Conservation (phyloP, 2,329 filamentous ascomycete genomes). For the Trematosphaeria pertusa region DNA sequence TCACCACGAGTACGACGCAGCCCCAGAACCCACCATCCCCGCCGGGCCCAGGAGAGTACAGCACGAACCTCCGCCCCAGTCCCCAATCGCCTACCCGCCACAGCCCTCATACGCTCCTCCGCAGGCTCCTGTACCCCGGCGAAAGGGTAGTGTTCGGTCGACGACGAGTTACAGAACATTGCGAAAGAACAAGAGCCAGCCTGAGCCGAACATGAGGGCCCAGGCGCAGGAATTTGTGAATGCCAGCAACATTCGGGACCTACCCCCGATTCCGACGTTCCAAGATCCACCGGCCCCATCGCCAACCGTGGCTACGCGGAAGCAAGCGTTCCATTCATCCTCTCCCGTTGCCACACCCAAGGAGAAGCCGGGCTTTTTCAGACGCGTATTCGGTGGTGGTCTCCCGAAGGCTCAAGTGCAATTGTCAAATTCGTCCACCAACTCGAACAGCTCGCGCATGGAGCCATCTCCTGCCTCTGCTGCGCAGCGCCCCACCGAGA, state of each 20-base stretch:
- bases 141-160: slow-evolving; percentile 66
- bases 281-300: slow-evolving; percentile 60
- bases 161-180: slow-evolving; percentile 55
- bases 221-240: slow-evolving; percentile 59
- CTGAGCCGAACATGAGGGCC: slow-evolving; percentile 51
- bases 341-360: slow-evolving; percentile 50
- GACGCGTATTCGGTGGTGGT: slow-evolving; percentile 77
- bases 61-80: slow-evolving; percentile 49
- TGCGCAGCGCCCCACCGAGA: slow-evolving; percentile 31
- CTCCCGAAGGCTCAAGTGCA: slow-evolving; percentile 64
- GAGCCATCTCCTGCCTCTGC: slow-evolving; percentile 27
- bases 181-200: slow-evolving; percentile 52
- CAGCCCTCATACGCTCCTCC: slow-evolving; percentile 50
- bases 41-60: slow-evolving; percentile 72
- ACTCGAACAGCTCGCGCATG: slow-evolving; percentile 20
- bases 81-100: slow-evolving; percentile 47
- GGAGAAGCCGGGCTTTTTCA: slow-evolving; percentile 88
- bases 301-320: slow-evolving; percentile 60
- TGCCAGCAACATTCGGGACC: slow-evolving; percentile 50
- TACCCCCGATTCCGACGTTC: slow-evolving; percentile 54
- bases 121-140: slow-evolving; percentile 53
- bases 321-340: slow-evolving; percentile 47
- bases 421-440: slow-evolving; percentile 32
- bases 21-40: slow-evolving; percentile 84
- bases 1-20: slow-evolving; percentile 74